Percentiles rank a stretch among this genome's conserved stretches.
Evolutionary conservation across 768 basidiomycete species (phyloP).

Genomic region (Rhodotorula babjevae): DNA sequence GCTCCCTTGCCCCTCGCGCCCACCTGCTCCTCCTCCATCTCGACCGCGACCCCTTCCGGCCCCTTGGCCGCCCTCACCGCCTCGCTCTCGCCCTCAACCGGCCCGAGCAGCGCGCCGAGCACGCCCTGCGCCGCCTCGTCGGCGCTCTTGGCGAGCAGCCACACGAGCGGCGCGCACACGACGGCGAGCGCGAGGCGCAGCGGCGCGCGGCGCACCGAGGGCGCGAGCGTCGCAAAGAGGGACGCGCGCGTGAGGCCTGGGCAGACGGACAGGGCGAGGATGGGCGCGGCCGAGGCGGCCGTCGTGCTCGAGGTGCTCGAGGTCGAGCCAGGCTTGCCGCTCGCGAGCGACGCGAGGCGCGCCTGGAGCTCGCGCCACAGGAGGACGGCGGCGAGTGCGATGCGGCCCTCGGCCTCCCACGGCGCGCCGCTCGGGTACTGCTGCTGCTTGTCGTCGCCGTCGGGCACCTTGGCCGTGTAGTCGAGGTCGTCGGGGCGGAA

Average conservation of each 20-base stretch:
- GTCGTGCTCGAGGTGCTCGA: background rate
- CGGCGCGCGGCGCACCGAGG: background rate
- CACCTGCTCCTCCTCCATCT: slow-evolving; percentile 2
- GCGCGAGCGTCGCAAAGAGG: slow-evolving; percentile 16
- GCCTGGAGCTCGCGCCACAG: slow-evolving; percentile 72
- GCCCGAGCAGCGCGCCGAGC: slow-evolving; percentile 18
- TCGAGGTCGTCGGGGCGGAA: slow-evolving; percentile 42
- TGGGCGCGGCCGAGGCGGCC: slow-evolving; percentile 56
- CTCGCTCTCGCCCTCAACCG: slow-evolving; percentile 3
- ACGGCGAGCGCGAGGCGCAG: slow-evolving; percentile 17
- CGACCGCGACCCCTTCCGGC: background rate
- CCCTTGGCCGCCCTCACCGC: background rate
- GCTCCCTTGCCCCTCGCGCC: background rate
- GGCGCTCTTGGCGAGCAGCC: slow-evolving; percentile 32
- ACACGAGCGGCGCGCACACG: slow-evolving; percentile 32
- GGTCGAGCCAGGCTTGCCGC: slow-evolving; percentile 58
- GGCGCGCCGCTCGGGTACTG: slow-evolving; percentile 50
- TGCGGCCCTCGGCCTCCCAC: slow-evolving; percentile 55
- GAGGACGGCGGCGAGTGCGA: slow-evolving; percentile 61
- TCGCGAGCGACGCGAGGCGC: slow-evolving; percentile 70
- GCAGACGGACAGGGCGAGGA: slow-evolving; percentile 66
- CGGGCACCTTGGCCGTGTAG: slow-evolving; percentile 23
- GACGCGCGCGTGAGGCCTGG: slow-evolving; percentile 66
- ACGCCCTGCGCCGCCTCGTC: slow-evolving; percentile 27
- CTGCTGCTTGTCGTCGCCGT: background rate